Percentiles rank a stretch among this genome's conserved stretches.
Conservation (phyloP, 176 grass and related monocot genomes). For the Themeda triandra region DNA sequence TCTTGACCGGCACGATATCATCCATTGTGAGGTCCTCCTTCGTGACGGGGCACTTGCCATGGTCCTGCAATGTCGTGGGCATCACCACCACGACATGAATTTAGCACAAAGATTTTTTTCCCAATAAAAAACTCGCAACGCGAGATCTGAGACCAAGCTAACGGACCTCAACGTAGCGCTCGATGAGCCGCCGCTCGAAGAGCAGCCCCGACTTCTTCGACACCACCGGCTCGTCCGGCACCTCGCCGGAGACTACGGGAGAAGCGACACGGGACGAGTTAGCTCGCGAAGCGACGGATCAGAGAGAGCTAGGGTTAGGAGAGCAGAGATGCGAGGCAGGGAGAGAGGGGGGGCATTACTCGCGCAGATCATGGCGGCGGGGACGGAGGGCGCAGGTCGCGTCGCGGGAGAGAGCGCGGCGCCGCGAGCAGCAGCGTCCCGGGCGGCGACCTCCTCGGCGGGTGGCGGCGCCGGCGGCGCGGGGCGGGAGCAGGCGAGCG, state of each 20-base stretch:
- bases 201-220: constrained; percentile 94
- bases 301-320: constrained; percentile 37
- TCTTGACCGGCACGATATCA: constrained; percentile 84
- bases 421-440: not conserved
- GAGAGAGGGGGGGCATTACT: constrained; percentile 42
- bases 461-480: constrained; percentile 23
- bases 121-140: not conserved
- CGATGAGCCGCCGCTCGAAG: constrained; percentile 88
- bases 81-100: not conserved
- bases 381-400: not conserved
- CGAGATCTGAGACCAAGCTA: constrained; percentile 29
- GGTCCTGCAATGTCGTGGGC: constrained; percentile 43
- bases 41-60: constrained; percentile 93
- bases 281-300: constrained; percentile 19
- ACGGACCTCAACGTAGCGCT: constrained; percentile 75
- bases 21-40: constrained; percentile 93
- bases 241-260: constrained; percentile 84
- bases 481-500: not conserved
- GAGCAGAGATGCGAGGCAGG: not conserved
- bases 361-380: constrained; percentile 78
- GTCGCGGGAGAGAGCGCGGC: not conserved
- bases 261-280: constrained; percentile 13
- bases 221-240: constrained; percentile 92
- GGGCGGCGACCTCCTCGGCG: not conserved
- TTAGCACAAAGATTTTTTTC: not conserved